These are phyloP conservation scores for Cercospora citrullina DNA, from an alignment of 2,329 filamentous ascomycete genomes.

Conservation along the genomic window DNA sequence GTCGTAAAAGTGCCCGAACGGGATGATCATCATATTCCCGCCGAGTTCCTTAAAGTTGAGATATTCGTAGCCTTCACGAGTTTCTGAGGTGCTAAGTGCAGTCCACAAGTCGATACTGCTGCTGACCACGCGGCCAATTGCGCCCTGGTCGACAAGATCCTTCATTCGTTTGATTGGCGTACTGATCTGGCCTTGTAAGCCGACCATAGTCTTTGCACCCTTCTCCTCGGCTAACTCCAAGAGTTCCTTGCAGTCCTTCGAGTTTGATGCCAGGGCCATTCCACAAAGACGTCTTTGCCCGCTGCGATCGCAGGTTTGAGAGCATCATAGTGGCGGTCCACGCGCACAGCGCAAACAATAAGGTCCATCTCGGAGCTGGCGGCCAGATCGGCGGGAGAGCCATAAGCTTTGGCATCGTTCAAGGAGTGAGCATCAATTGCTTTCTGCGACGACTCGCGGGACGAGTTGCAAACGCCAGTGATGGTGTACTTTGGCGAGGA, in stretches of 20 bases:
- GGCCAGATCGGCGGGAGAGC: conserved; percentile 46
- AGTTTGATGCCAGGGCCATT: conserved; percentile 39
- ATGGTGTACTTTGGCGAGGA: neutral
- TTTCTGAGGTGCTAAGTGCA: neutral
- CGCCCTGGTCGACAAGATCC: neutral
- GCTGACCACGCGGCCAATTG: neutral
- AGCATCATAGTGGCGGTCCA: conserved; percentile 47
- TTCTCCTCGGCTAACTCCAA: neutral
- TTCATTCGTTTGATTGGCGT: neutral
- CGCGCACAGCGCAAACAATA: conserved; percentile 48
- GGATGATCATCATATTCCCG: neutral
- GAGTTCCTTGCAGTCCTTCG: neutral
- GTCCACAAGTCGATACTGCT: neutral
- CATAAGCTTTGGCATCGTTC: conserved; percentile 46
- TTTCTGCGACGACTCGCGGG: neutral
- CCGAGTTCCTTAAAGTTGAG: neutral
- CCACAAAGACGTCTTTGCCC: conserved; percentile 50
- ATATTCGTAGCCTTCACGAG: neutral
- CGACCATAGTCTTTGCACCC: neutral
- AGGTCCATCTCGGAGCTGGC: conserved; percentile 51
- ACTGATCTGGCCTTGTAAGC: neutral
- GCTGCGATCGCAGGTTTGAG: conserved; percentile 42
- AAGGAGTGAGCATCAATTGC: neutral
- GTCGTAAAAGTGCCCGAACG: neutral
- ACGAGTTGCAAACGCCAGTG: neutral